Percentiles rank a stretch among this genome's conserved stretches.
Conservation (phyloP, 2,329 filamentous ascomycete genomes). For the Penicillium sp. region DNA sequence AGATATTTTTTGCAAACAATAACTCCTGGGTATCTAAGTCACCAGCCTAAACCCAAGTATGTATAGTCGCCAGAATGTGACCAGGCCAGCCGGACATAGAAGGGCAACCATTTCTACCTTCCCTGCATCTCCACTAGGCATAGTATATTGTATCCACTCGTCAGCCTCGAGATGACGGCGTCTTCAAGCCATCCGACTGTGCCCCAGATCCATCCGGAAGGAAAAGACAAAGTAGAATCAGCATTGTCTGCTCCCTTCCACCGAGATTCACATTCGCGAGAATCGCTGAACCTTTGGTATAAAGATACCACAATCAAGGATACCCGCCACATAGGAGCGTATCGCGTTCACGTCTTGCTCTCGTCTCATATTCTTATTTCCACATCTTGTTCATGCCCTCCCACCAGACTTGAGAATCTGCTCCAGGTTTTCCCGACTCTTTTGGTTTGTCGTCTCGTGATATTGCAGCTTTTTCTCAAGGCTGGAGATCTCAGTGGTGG, state of each 20-base stretch:
- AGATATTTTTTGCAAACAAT: background rate
- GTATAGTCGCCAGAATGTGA: background rate
- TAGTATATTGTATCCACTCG: background rate
- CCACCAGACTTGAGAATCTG: slow-evolving; percentile 69
- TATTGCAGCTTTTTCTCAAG: slow-evolving; percentile 88
- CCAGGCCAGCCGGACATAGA: slow-evolving; percentile 3
- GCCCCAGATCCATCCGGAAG: background rate
- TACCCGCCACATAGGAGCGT: background rate
- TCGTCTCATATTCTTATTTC: background rate
- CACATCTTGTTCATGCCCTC: slow-evolving; percentile 23
- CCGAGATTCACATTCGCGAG: background rate
- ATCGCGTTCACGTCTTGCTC: background rate
- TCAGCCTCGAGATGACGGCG: background rate
- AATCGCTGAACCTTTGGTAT: background rate
- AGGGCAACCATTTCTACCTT: background rate
- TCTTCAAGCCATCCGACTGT: background rate
- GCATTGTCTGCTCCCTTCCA: background rate
- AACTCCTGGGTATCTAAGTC: slow-evolving; percentile 22
- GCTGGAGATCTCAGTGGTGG: slow-evolving; percentile 74
- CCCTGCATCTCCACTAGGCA: background rate
- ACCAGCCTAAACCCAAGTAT: background rate
- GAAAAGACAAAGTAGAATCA: background rate
- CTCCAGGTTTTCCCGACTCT: slow-evolving; percentile 86
- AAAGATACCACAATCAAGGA: background rate
- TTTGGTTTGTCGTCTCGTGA: slow-evolving; percentile 91